Base-by-base conservation (phyloP, 2,329 filamentous ascomycete species). In the Fusarium solani-melongenae region DNA sequence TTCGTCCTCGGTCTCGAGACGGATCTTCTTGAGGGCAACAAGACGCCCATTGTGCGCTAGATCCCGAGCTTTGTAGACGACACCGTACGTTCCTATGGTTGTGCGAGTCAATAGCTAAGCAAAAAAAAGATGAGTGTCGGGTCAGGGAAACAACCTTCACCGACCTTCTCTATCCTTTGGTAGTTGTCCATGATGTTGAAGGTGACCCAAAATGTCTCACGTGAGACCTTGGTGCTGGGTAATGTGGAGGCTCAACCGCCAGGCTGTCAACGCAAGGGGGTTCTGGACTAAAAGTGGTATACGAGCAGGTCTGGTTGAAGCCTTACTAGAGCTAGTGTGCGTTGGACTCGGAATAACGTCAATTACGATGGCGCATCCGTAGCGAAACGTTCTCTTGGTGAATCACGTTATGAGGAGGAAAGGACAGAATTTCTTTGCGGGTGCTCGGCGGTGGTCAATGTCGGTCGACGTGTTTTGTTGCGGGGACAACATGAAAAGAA, bases 111-210 rank as follows among this genome's bases (percentile, higher is more conserved):
- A 51, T 51, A 51, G 46, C 46, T 51, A 51, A 51, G 46, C 15
- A 51, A 51, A 29, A 51, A 29, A 9, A 44, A 7, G 1, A 17
- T 4, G 17, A 0, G 0, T 20, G 6, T n/a, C 15, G 24, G 17
- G 27, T n/a, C 46, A 51, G 46, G 46, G 46, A 51, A 70, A 79
- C 88, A 78, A 96, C 95, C 95, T 90, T 98, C 95, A 83, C 95
- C 95, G 79, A 98, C 95, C 88, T 98, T 98, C 87, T 98, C 95
- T 80, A 98, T 90, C 87, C 97, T 97, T 85, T 97, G 94, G 83
- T 98, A 98, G 85, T 97, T 97, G 84, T 98, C 94, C 95, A 98
- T 97, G 76, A 66, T 75, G 53, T 6, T 27, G 29, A 12, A 46
- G 29, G 38, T 44, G 27, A 46, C 6, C 5, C 22, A n/a, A 34